Base-by-base conservation (phyloP, 495 filamentous ascomycete species). In the Friedmanniomyces simplex region DNA sequence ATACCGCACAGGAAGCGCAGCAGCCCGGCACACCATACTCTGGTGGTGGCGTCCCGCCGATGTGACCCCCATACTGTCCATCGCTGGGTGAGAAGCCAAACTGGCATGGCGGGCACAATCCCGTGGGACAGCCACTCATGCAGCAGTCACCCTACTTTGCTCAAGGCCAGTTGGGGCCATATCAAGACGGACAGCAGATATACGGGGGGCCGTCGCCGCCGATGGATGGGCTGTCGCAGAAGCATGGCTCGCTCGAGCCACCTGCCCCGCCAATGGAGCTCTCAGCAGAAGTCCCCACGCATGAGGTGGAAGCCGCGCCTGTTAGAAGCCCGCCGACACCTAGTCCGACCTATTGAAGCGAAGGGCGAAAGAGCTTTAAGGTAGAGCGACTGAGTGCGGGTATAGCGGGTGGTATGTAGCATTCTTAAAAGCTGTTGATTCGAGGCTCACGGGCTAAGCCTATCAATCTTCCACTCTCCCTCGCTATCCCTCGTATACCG, bases 401-500 rank as follows among this genome's bases (percentile, higher is more conserved):
- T 13, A 43, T 43, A 43, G 39, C 39, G 39, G 5, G 13, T 43
- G 4, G 39, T 13, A n/a, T 42, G 21, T 55, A 20, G 39, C 39
- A 5, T 43, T 43, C 39, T 6, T 43, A 20, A 16, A 43, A 16
- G 18, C 18, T 43, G 3, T 5, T 6, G 5, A 20, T n/a, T 24
- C 20, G 25, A 36, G 72, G 18, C 76, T 79, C 72, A 85, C 25
- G 83, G 83, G 60, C 81, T 88, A 59, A 82, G 64, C 64, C 81
- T 75, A 61, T 83, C 76, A 59, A 82, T 72, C 58, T 70, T 76
- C 74, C 81, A 88, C 36, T 64, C 67, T 18, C 67, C 63, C 47
- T 63, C 66, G 51, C 74, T 75, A 42, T 76, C 74, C 63, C 78
- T 82, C 22, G 79, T 77, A 74, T 97, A 98, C 58, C 83, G 74